phyloP scores from a whole-genome alignment of 495 filamentous ascomycete genomes.

The Annulohypoxylon maeteangense region DNA sequence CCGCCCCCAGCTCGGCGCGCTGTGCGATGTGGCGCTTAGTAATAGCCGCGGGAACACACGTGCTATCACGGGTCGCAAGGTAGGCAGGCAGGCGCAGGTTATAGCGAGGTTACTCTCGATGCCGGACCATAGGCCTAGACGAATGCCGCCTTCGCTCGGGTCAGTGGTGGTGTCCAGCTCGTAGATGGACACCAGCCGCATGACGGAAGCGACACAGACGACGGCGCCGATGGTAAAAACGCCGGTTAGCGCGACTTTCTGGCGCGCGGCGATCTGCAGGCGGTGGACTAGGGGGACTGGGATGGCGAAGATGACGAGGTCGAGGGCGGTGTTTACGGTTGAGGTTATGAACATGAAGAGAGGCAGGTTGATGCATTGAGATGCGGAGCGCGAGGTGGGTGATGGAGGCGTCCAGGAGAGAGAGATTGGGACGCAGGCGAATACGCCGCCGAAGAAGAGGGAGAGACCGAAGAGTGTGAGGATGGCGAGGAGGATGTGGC shows the following conservation, averaged over 20 bases:
- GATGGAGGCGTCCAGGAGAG: conserved; percentile 37
- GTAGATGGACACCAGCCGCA: conserved; percentile 44
- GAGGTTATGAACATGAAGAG: conserved; percentile 45
- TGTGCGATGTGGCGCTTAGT: neutral
- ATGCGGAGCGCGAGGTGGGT: conserved; percentile 9
- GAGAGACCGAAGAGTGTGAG: conserved; percentile 41
- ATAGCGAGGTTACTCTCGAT: conserved; percentile 48
- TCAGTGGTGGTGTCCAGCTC: conserved; percentile 6
- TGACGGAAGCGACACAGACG: conserved; percentile 45
- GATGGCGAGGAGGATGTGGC: conserved; percentile 31
- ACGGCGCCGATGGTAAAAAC: conserved; percentile 47
- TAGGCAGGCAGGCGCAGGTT: conserved; percentile 50
- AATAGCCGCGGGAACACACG: conserved; percentile 37
- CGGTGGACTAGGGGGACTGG: conserved; percentile 29
- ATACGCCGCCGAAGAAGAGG: conserved; percentile 35
- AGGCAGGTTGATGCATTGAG: conserved; percentile 43
- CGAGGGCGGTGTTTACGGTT: conserved; percentile 45
- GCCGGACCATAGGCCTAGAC: conserved; percentile 44
- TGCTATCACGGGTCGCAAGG: conserved; percentile 43
- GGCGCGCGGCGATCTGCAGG: conserved; percentile 32
- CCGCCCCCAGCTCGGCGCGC: conserved; percentile 5
- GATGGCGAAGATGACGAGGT: conserved; percentile 41
- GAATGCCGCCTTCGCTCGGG: conserved; percentile 18
- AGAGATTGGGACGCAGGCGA: conserved; percentile 44
- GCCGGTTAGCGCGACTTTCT: conserved; percentile 40